Conservation (phyloP, 768 basidiomycete genomes). For the Chiua virens region DNA sequence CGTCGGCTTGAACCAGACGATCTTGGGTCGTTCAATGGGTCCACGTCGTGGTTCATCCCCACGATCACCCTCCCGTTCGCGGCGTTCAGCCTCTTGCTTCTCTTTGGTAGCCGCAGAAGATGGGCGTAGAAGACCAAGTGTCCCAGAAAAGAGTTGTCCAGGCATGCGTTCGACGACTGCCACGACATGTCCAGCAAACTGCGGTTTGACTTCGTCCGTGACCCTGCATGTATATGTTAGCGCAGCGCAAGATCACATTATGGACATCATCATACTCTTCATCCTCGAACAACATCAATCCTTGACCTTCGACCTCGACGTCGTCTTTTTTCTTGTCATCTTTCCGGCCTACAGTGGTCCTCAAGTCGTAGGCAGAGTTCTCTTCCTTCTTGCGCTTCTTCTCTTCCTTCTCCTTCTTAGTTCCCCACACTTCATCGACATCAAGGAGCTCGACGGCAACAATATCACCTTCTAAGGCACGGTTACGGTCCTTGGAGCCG, state of each 20-base stretch:
- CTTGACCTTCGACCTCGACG: slow-evolving; percentile 99
- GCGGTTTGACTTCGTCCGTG: slow-evolving; percentile 96
- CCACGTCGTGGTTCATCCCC: slow-evolving; percentile 79
- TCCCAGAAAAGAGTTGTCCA: slow-evolving; percentile 97
- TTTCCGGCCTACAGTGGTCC: slow-evolving; percentile 71
- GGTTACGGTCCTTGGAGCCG: slow-evolving; percentile 97
- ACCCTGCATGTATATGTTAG: slow-evolving; percentile 53
- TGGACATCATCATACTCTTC: slow-evolving; percentile 67
- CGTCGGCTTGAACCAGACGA: slow-evolving; percentile 99
- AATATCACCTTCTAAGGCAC: slow-evolving; percentile 97
- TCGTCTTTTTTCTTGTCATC: slow-evolving; percentile 99
- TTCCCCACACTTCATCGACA: slow-evolving; percentile 97
- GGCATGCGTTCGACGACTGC: slow-evolving; percentile 99
- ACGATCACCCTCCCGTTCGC: slow-evolving; percentile 93
- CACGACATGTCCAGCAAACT: slow-evolving; percentile 98
- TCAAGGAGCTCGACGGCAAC: slow-evolving; percentile 97
- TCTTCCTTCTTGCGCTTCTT: slow-evolving; percentile 99
- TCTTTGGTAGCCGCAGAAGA: slow-evolving; percentile 98
- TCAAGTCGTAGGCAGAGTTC: slow-evolving; percentile 91
- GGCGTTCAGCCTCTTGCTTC: slow-evolving; percentile 96
- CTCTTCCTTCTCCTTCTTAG: slow-evolving; percentile 99
- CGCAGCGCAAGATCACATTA: background rate
- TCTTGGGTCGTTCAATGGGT: slow-evolving; percentile 91
- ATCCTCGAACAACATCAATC: slow-evolving; percentile 94
- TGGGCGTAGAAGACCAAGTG: slow-evolving; percentile 90